Percentiles rank a stretch among this genome's conserved stretches.
These are phyloP conservation scores for Wallacemonas collosoma DNA, from an alignment of 208 protist species.

Conservation along the genomic window DNA sequence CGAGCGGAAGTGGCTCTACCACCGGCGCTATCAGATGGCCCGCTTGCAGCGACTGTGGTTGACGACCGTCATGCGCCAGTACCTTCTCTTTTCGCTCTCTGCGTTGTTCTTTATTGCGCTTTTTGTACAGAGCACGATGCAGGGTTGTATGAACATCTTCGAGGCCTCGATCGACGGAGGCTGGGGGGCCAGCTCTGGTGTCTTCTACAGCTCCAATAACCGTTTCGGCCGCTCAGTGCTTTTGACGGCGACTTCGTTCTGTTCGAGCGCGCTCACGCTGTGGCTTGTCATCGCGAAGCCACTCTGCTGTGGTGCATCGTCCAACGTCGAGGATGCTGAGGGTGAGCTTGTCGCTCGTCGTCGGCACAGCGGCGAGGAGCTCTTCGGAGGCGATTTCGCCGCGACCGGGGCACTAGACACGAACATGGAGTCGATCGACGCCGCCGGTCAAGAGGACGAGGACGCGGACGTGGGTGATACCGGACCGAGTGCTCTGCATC, in stretches of 20 bases:
- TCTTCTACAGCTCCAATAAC: conserved; percentile 33
- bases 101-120: conserved; percentile 24
- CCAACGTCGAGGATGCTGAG: conserved; percentile 9
- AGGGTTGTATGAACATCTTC: conserved; percentile 34
- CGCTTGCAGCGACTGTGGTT: conserved; percentile 49
- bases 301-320: conserved; percentile 1
- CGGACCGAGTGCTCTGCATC: neutral
- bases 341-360: neutral
- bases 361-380: neutral
- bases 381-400: neutral
- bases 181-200: neutral
- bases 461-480: neutral
- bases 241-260: conserved; percentile 25
- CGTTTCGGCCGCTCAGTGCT: conserved; percentile 32
- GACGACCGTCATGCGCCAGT: conserved; percentile 46
- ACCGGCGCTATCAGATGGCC: conserved; percentile 28
- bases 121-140: conserved; percentile 34
- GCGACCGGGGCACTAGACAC: neutral
- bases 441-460: neutral
- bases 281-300: neutral
- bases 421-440: neutral
- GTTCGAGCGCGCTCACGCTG: conserved; percentile 14
- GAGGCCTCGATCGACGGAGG: conserved; percentile 27
- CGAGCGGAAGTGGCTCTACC: conserved; percentile 10
- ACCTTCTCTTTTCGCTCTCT: conserved; percentile 39